A percentile compares a stretch with the other conserved stretches of the same genome.
These are phyloP conservation scores for Nakataea oryzae DNA, from an alignment of 2,329 filamentous ascomycete genomes.

Conservation along the genomic window DNA sequence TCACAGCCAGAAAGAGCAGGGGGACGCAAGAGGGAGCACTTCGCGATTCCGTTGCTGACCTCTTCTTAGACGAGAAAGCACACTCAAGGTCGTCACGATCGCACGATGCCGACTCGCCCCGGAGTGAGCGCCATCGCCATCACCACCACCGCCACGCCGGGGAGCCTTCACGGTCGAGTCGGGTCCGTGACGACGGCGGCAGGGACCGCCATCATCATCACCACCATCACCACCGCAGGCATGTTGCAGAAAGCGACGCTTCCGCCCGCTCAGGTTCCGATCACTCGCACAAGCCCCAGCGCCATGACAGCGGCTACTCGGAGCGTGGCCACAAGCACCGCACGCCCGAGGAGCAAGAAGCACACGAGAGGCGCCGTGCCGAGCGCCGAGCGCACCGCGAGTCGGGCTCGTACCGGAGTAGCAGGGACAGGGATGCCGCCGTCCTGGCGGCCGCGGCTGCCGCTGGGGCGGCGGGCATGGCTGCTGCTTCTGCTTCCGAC, in stretches of 20 bases:
- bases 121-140: constrained; percentile 26
- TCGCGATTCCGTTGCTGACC: constrained; percentile 42
- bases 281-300: constrained; percentile 23
- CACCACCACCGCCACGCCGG: constrained; percentile 19
- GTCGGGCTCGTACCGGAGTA: constrained; percentile 3
- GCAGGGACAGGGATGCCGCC: background rate
- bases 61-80: constrained; percentile 39
- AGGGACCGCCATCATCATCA: constrained; percentile 13
- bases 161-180: constrained; percentile 17
- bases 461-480: background rate
- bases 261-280: constrained; percentile 20
- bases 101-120: constrained; percentile 19
- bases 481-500: background rate
- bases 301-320: constrained; percentile 35
- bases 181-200: constrained; percentile 14
- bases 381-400: constrained; percentile 29
- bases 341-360: constrained; percentile 37
- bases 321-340: constrained; percentile 22
- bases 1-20: constrained; percentile 15
- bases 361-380: constrained; percentile 37
- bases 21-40: constrained; percentile 25
- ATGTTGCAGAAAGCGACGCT: constrained; percentile 25
- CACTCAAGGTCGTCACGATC: constrained; percentile 21
- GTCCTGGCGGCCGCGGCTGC: background rate
- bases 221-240: constrained; percentile 21